phyloP scores from a whole-genome alignment of 495 filamentous ascomycete genomes.

The Penicillium alfredii region DNA sequence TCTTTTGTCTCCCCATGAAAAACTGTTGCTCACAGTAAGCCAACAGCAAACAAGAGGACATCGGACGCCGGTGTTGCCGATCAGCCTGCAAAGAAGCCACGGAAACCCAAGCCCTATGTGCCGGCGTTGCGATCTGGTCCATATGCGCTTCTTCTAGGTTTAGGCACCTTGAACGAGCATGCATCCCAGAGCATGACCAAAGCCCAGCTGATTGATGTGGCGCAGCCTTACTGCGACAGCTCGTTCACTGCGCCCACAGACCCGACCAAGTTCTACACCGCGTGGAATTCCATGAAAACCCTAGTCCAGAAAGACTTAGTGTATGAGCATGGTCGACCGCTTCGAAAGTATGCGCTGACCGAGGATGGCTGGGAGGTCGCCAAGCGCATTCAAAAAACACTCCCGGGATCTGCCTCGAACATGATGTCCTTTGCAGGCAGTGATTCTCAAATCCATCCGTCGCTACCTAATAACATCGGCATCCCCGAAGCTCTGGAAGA shows the following conservation, averaged over 20 bases:
- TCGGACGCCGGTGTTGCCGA: conserved; percentile 34
- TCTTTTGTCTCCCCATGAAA: too few species aligned
- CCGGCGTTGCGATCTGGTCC: conserved; percentile 65
- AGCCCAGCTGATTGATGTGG: conserved; percentile 58
- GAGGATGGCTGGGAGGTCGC: conserved; percentile 79
- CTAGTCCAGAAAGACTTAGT: conserved; percentile 70
- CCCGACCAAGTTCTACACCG: conserved; percentile 67
- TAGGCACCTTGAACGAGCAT: conserved; percentile 54
- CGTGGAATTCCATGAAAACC: conserved; percentile 83
- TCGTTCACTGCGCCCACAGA: conserved; percentile 67
- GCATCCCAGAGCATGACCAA: conserved; percentile 58
- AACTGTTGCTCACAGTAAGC: not conserved
- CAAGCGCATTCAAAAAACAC: conserved; percentile 54
- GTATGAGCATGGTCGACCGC: conserved; percentile 61
- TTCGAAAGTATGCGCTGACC: conserved; percentile 63
- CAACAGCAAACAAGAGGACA: conserved; percentile 35
- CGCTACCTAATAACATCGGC: not conserved
- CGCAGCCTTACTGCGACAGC: conserved; percentile 67
- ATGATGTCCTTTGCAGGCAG: conserved; percentile 11
- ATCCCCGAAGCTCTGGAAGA: not conserved
- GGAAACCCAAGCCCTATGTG: conserved; percentile 64
- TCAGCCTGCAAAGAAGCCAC: conserved; percentile 56
- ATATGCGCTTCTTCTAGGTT: conserved; percentile 66
- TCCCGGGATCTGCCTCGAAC: conserved; percentile 19
- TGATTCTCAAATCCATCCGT: conserved; percentile 4